Conservation (phyloP, 305 asterid genomes). For the Salvia sclarea region DNA sequence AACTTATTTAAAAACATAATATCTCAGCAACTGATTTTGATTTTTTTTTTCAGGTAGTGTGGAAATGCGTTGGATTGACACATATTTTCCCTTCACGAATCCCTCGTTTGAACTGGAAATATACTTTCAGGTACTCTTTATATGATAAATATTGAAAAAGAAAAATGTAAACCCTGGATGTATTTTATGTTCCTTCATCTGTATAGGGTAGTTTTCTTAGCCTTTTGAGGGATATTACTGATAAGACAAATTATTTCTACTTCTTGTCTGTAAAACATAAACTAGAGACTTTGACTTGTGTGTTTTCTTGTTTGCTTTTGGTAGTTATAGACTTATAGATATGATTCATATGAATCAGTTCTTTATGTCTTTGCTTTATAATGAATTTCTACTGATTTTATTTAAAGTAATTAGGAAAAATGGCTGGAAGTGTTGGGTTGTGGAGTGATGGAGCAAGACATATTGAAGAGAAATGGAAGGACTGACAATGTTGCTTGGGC, state of each 20-base stretch:
- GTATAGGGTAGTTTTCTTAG: not conserved
- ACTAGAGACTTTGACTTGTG: not conserved
- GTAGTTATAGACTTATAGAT: not conserved
- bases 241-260: not conserved
- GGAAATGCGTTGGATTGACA: slow-evolving; percentile 97
- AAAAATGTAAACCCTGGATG: not conserved
- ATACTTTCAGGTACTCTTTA: slow-evolving; percentile 69
- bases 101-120: slow-evolving; percentile 98
- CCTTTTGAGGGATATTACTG: not conserved
- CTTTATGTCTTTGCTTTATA: not conserved
- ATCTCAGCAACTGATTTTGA: slow-evolving; percentile 19
- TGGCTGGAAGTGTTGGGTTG: slow-evolving; percentile 99
- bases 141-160: slow-evolving; percentile 11
- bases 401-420: slow-evolving; percentile 51
- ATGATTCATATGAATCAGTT: not conserved
- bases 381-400: slow-evolving; percentile 28
- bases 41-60: slow-evolving; percentile 61
- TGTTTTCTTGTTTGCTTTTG: not conserved
- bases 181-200: not conserved
- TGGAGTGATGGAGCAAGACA: slow-evolving; percentile 95
- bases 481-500: slow-evolving; percentile 89
- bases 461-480: slow-evolving; percentile 73
- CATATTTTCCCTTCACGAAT: slow-evolving; percentile 89
- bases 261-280: not conserved
- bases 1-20: not conserved